Evolutionary conservation across 495 filamentous ascomycete species (phyloP).

Genomic region (Clohesyomyces aquaticus): DNA sequence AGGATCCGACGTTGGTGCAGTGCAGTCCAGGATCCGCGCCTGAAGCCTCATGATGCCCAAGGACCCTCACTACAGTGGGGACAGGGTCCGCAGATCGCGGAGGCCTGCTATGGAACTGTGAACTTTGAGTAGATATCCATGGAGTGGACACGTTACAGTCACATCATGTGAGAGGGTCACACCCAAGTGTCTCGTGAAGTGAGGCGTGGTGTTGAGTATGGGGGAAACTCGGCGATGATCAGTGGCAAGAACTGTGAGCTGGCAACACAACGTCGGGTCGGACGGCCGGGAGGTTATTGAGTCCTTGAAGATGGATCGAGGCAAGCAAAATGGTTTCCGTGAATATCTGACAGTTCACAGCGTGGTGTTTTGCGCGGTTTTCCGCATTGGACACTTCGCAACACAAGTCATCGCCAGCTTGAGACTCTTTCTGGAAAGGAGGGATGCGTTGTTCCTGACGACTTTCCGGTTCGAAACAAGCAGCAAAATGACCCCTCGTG

Average conservation of each 20-base stretch:
- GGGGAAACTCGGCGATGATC: slow-evolving; percentile 16
- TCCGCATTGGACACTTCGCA: too few relatives aligned
- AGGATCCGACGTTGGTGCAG: too few relatives aligned
- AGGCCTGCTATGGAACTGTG: background rate
- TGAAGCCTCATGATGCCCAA: slow-evolving; percentile 18
- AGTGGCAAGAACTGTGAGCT: slow-evolving; percentile 32
- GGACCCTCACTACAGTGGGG: background rate
- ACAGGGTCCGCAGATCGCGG: background rate
- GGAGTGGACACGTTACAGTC: background rate
- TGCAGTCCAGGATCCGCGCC: background rate
- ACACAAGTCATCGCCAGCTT: too few relatives aligned
- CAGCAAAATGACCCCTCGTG: background rate
- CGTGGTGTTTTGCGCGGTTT: too few relatives aligned
- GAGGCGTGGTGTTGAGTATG: slow-evolving; percentile 32
- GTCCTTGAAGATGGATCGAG: too few relatives aligned
- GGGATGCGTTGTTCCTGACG: background rate
- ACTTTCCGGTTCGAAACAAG: slow-evolving; percentile 1
- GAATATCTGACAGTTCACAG: too few relatives aligned
- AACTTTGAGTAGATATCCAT: background rate
- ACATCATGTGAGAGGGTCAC: background rate
- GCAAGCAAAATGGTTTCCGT: too few relatives aligned
- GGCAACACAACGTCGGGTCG: slow-evolving; percentile 5
- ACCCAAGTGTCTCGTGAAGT: background rate
- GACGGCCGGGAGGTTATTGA: too few relatives aligned
- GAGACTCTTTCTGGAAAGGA: background rate